Base-by-base conservation (phyloP, 2,329 filamentous ascomycete genomes). In the Xylariaceae sp. region DNA sequence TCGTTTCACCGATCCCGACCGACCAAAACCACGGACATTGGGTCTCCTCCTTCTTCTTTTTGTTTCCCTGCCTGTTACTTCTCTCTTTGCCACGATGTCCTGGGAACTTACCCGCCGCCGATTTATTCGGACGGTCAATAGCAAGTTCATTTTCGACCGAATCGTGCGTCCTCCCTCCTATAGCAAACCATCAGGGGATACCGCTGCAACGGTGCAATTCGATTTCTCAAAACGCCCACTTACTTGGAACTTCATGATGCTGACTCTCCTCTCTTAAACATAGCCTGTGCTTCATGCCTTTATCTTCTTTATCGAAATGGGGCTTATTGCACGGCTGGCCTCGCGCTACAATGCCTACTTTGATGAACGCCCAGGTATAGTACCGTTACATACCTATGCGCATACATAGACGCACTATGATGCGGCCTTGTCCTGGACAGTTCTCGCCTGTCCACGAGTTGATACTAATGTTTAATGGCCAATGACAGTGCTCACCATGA, bases 291-390 rank as follows among this genome's bases (percentile, higher is more conserved):
- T 97, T 54, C 91, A 97, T 76, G 79, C 85, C 55, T 77, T 95
- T 66, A 81, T 96, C 59, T 88, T 96, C 70, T 71, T 96, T 42
- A 80, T 96, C 73, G 88, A 99, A 74, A 89, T 97, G 84, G 85
- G 84, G 54, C 85, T 95, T 71, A 82, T 92, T 58, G 88, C 87
- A 62, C 81, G 94, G 61, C 76, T 99, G 51, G 85, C 86, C 43
- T 82, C 89, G 65, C 89, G 90, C 69, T 99, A 95, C 79, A 96
- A 96, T 74, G 81, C 84, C 62, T 96, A 95, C 76, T 99, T 97
- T 81, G 86, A 89, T 62, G 86, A 91, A 68, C 88, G 89, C 68
- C 94, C 92, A 67, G 78, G 88, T 92, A 79, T 62, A 80, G 22
- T 46, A 16, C 3, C n/a, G 8, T 16, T 46, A 42, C 37, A 13